Evolutionary conservation across 768 basidiomycete genomes (phyloP), one percentile per base, ranked within the genome.

Genomic region (Coprinopsis strossmayeri): DNA sequence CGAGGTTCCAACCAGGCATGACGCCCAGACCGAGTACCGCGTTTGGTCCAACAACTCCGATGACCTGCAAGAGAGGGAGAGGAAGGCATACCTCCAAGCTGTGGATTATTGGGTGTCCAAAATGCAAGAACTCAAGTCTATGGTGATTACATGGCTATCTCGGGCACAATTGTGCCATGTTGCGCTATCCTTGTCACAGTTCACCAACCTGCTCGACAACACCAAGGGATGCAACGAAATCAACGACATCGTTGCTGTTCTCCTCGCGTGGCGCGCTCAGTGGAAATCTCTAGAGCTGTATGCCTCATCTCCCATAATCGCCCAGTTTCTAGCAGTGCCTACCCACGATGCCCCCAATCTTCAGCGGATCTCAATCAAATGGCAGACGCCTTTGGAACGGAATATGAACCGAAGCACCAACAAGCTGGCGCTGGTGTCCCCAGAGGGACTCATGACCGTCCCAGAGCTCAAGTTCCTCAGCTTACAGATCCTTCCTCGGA

Each of bases 201-300:
- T 39, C 37, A 23, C 47, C 24, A 48, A 48, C 28, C 13, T 48
- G 30, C 25, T 39, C 26, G 47, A 48, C 20, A 12, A 45, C 17
- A 12, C 47, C 25, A 48, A 48, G 28, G 47, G 47, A 5, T 17
- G 12, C 18, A 28, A 17, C 25, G 25, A 38, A 10, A 25, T 39
- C 25, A 39, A 48, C 38, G 27, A 39, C 15, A 27, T 48, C 1
- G 25, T 48, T 23, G 37, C 37, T 18, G 38, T 40, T 26, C 24
- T 48, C 1, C 38, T 39, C 18, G n/a, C 24, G 2, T 41, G 18
- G 11, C 32, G 37, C 17, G 25, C n/a, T n/a, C 47, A 48, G 20
- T 48, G 47, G 47, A 48, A 41, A 38, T 41, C 37, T 4, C 17
- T 48, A n/a, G 37, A 48, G 25, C 30, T 48, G 10, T 39, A 40